These are phyloP conservation scores for Yamadazyma atlantica DNA, from an alignment of 1,139 yeast genomes.

Conservation along the genomic window DNA sequence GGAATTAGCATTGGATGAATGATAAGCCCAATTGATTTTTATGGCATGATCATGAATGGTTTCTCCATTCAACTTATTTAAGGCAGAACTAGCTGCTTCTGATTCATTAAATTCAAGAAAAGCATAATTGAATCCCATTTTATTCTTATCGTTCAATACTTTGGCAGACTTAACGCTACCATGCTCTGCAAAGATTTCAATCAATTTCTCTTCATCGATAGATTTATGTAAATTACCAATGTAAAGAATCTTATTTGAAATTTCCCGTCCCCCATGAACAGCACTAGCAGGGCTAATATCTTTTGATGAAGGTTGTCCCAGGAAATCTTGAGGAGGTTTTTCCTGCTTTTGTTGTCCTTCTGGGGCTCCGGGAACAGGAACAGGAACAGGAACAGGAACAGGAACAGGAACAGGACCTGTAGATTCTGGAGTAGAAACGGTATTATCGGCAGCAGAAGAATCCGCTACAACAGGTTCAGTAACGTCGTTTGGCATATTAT, in stretches of 20 bases:
- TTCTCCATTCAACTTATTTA: slow-evolving; percentile 59
- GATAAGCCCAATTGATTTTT: slow-evolving; percentile 81
- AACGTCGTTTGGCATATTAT: background rate
- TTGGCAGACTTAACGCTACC: slow-evolving; percentile 65
- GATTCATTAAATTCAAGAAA: slow-evolving; percentile 72
- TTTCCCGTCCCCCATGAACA: slow-evolving; percentile 76
- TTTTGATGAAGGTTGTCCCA: background rate
- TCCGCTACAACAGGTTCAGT: background rate
- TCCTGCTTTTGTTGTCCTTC: too few species aligned
- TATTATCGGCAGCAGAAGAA: background rate
- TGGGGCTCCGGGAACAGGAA: too few species aligned
- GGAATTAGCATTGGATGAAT: slow-evolving; percentile 53
- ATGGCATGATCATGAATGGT: slow-evolving; percentile 53
- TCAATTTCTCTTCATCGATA: slow-evolving; percentile 61
- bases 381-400: too few species aligned
- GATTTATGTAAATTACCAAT: slow-evolving; percentile 73
- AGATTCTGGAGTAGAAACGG: background rate
- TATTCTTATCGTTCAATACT: slow-evolving; percentile 73
- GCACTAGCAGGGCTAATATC: slow-evolving; percentile 58
- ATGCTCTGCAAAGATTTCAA: slow-evolving; percentile 60
- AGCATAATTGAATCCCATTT: slow-evolving; percentile 75
- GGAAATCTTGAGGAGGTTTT: too few species aligned
- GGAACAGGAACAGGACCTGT: background rate
- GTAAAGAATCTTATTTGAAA: slow-evolving; percentile 68
- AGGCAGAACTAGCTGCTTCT: slow-evolving; percentile 61